Evolutionary conservation across 768 basidiomycete genomes (phyloP).

Genomic region (Pholiota microspora): DNA sequence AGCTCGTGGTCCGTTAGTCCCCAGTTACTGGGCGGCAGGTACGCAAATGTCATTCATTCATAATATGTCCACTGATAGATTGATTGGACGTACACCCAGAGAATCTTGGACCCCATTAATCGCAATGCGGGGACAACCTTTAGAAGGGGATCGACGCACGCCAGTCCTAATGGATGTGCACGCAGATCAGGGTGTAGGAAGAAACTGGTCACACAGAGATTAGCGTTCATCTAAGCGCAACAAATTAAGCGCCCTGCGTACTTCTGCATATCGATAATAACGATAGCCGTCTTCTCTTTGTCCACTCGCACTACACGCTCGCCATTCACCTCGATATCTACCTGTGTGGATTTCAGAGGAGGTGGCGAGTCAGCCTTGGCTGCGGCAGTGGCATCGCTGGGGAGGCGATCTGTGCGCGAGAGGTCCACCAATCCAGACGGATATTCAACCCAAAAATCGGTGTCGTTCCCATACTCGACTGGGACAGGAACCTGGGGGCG

Average conservation of each 20-base stretch:
- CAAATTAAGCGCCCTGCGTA: constrained; percentile 23
- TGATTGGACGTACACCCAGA: constrained; percentile 54
- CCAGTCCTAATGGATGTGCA: constrained; percentile 51
- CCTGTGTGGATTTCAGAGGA: constrained; percentile 35
- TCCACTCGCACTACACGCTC: constrained; percentile 50
- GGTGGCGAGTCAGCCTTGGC: constrained; percentile 24
- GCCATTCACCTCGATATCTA: constrained; percentile 55
- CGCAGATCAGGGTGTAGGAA: constrained; percentile 64
- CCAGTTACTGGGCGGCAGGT: constrained; percentile 51
- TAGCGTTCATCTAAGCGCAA: not conserved
- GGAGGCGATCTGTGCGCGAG: constrained; percentile 44
- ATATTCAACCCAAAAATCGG: constrained; percentile 69
- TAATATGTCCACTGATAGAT: not conserved
- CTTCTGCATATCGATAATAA: constrained; percentile 80
- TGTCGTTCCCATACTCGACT: constrained; percentile 52
- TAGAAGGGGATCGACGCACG: constrained; percentile 55
- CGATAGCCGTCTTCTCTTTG: constrained; percentile 47
- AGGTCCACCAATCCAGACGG: constrained; percentile 63
- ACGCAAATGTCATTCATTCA: not conserved
- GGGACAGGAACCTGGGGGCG: constrained; percentile 44
- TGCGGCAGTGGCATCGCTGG: constrained; percentile 17
- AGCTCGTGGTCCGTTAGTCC: constrained; percentile 67
- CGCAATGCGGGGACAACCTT: constrained; percentile 47
- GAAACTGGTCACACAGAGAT: constrained; percentile 36
- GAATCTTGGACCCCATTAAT: constrained; percentile 49